Base-by-base conservation (phyloP, 768 basidiomycete genomes). In the Leccinum incarnatum region DNA sequence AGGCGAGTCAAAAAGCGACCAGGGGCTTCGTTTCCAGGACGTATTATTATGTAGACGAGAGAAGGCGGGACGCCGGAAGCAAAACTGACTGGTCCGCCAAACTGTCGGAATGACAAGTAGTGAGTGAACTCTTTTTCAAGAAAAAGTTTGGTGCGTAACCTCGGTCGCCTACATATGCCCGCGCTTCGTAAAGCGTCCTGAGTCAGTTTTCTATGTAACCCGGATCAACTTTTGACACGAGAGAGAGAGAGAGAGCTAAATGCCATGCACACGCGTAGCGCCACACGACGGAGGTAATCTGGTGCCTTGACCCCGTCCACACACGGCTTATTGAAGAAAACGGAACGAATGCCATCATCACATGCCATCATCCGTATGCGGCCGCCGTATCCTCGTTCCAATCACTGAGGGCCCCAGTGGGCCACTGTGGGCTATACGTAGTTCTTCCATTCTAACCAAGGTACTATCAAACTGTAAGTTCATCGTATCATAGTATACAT, bases 11-110 rank as follows among this genome's bases (percentile, higher is more conserved):
- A 19, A 40, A 50, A 47, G 23, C 25, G 62, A 42, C 23, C 36
- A 53, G 34, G 37, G 42, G 11, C 21, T 36, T 27, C 42, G 30
- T 21, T 45, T n/a, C 40, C 55, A 42, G 21, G 53, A 53, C 23
- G 9, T 34, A 34, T 12, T 12, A 34, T 34, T 12, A 34, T 34
- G 12, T 17, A 55, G 50, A 65, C 55, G 36, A 58, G 50, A 52
- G 50, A 52, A 23, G 12, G 34, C 12, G 34, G 34, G 12, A 34
- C 34, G 12, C 12, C n/a, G 23, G 5, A 3, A 10, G 17, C 17
- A 19, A 10, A 42, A n/a, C 2, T n/a, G n/a, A 34, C 12, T 34
- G 5, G 32, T 0, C 12, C 32, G 34, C 63, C 47, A n/a, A 29
- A 15, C 23, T 25, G 46, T 21, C 42, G 23, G 23, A n/a, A 23